Evolutionary conservation across 768 basidiomycete genomes (phyloP).

Genomic region (Termitomyces eurrhizus): DNA sequence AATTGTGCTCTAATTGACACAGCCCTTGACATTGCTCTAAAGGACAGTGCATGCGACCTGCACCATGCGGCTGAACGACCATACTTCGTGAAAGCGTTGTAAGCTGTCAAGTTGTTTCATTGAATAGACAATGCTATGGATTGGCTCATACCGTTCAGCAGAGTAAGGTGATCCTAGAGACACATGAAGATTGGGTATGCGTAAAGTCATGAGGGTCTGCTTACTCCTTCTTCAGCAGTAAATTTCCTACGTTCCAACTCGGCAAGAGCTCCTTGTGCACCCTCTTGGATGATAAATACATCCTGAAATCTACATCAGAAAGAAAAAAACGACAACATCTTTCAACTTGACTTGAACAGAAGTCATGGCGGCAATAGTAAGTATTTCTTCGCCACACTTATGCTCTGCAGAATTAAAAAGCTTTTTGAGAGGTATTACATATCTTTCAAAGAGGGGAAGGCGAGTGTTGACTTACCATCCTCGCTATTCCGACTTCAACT

Average conservation of each 20-base stretch:
- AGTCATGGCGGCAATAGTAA: slow-evolving; percentile 96
- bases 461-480: slow-evolving; percentile 61
- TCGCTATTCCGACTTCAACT: slow-evolving; percentile 88
- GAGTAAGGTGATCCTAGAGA: slow-evolving; percentile 85
- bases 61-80: slow-evolving; percentile 91
- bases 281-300: slow-evolving; percentile 85
- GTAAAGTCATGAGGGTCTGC: slow-evolving; percentile 18
- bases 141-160: slow-evolving; percentile 71
- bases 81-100: slow-evolving; percentile 87
- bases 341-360: slow-evolving; percentile 64
- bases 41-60: slow-evolving; percentile 87
- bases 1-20: slow-evolving; percentile 94
- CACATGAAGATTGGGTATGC: slow-evolving; percentile 7
- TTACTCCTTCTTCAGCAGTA: slow-evolving; percentile 95
- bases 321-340: neutral
- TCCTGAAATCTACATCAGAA: slow-evolving; percentile 48
- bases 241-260: slow-evolving; percentile 95
- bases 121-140: slow-evolving; percentile 1
- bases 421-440: slow-evolving; percentile 34
- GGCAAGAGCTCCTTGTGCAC: slow-evolving; percentile 77
- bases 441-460: neutral
- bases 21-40: slow-evolving; percentile 90
- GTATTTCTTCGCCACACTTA: slow-evolving; percentile 90
- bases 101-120: slow-evolving; percentile 45
- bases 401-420: slow-evolving; percentile 82